These are phyloP conservation scores for Pythium vanterpoolii DNA, from an alignment of 352 stramenopile genomes.

Conservation along the genomic window DNA sequence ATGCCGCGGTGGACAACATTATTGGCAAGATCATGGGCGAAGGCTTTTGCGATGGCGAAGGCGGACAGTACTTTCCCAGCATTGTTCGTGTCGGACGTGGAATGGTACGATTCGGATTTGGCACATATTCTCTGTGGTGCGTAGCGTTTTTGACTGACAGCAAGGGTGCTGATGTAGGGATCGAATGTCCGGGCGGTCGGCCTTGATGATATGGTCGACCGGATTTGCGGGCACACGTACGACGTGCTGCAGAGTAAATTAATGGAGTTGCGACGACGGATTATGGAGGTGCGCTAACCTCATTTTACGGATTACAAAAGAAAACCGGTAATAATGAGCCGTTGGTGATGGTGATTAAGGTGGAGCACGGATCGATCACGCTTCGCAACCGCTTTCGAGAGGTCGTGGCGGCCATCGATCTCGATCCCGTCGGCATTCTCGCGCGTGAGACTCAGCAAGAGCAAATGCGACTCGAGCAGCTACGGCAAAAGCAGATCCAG, in stretches of 20 bases:
- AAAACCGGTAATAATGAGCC: background rate
- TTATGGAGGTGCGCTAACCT: slow-evolving; percentile 36
- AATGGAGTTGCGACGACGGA: slow-evolving; percentile 40
- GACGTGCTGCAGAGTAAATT: slow-evolving; percentile 74
- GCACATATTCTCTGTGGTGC: background rate
- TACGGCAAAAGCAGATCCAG: slow-evolving; percentile 14
- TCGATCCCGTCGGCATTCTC: slow-evolving; percentile 46
- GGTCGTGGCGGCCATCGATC: slow-evolving; percentile 73
- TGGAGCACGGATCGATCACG: slow-evolving; percentile 67
- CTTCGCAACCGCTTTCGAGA: slow-evolving; percentile 65
- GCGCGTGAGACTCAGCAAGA: slow-evolving; percentile 27
- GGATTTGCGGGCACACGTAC: slow-evolving; percentile 71
- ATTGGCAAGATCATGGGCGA: slow-evolving; percentile 96
- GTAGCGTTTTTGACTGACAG: background rate
- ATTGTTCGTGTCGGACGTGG: slow-evolving; percentile 92
- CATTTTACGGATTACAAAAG: background rate
- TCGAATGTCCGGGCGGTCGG: slow-evolving; percentile 73
- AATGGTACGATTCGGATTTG: slow-evolving; percentile 34
- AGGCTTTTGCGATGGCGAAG: slow-evolving; percentile 94
- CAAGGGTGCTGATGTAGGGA: slow-evolving; percentile 33
- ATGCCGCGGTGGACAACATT: slow-evolving; percentile 96
- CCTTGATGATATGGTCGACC: slow-evolving; percentile 81
- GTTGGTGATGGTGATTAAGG: slow-evolving; percentile 25
- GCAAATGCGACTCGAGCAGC: slow-evolving; percentile 12
- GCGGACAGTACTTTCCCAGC: slow-evolving; percentile 91